Percentiles rank a stretch among this genome's conserved stretches.
These are phyloP conservation scores for Solanum stenotomum DNA, from an alignment of 257 asterid genomes.

Conservation along the genomic window DNA sequence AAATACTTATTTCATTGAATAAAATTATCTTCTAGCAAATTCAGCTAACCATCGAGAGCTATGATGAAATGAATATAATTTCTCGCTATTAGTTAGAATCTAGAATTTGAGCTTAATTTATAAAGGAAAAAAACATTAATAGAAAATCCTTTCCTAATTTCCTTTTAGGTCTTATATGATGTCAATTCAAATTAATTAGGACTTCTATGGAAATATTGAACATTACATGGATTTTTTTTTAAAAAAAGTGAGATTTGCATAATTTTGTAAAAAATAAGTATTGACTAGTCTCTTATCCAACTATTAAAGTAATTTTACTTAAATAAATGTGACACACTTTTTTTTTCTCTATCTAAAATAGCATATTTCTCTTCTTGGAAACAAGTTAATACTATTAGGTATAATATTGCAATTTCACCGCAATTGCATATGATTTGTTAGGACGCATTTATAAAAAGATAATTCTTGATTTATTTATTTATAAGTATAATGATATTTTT, in stretches of 20 bases:
- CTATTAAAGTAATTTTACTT: not conserved
- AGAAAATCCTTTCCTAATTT: not conserved
- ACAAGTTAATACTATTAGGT: not conserved
- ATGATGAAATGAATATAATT: not conserved
- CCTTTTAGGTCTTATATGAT: not conserved
- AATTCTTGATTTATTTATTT: not conserved
- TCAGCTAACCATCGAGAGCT: not conserved
- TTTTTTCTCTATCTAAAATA: not conserved
- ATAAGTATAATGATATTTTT: not conserved
- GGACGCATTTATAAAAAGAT: not conserved
- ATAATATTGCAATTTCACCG: not conserved
- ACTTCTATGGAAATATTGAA: not conserved
- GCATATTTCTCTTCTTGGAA: not conserved
- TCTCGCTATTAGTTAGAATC: not conserved
- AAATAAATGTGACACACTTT: not conserved
- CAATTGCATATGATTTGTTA: not conserved
- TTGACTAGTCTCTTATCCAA: not conserved
- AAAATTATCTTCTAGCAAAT: not conserved
- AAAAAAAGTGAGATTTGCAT: not conserved
- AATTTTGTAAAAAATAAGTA: no score
- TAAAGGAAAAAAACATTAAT: not conserved
- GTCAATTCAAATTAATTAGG: not conserved
- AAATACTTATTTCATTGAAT: not conserved
- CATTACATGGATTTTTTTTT: no score
- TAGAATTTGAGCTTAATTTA: not conserved